Evolutionary conservation across 345 rosid species (phyloP).

Genomic region (Trapa incisa): DNA sequence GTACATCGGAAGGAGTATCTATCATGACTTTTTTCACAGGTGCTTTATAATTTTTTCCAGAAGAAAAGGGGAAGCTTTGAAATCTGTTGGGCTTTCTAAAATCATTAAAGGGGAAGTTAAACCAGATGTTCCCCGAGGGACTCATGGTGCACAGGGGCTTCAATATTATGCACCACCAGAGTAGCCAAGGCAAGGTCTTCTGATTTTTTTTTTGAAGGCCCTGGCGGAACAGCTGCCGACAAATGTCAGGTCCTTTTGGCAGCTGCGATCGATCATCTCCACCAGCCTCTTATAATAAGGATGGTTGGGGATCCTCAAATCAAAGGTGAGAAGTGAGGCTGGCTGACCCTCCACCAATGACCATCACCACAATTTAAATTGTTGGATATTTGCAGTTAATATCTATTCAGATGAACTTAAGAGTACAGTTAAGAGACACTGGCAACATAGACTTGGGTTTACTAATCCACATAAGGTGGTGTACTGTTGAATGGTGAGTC

Average conservation of each 20-base stretch:
- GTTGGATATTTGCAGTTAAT: not conserved
- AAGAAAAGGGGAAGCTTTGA: not conserved
- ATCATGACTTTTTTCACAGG: too few relatives aligned
- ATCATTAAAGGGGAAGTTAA: not conserved
- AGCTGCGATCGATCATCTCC: constrained; percentile 14
- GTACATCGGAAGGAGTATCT: not conserved
- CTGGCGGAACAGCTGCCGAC: constrained; percentile 67
- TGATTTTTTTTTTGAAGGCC: constrained; percentile 52
- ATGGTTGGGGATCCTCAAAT: constrained; percentile 26
- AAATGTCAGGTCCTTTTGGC: too few relatives aligned
- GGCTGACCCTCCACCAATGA: not conserved
- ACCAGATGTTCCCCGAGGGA: constrained; percentile 6
- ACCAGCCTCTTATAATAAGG: constrained; percentile 64
- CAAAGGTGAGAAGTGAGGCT: not conserved
- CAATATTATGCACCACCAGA: constrained; percentile 60
- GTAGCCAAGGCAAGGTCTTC: constrained; percentile 49
- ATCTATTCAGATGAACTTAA: too few relatives aligned
- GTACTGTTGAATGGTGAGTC: too few relatives aligned
- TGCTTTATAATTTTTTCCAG: not conserved
- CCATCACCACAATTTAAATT: not conserved
- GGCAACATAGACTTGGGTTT: too few relatives aligned
- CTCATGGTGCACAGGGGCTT: constrained; percentile 36
- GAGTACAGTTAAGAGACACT: too few relatives aligned
- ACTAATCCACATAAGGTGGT: too few relatives aligned
- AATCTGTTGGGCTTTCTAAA: too few relatives aligned